Evolutionary conservation across 345 rosid species (phyloP), one percentile per base, ranked within the genome.

Genomic region (Aegle marmelos): DNA sequence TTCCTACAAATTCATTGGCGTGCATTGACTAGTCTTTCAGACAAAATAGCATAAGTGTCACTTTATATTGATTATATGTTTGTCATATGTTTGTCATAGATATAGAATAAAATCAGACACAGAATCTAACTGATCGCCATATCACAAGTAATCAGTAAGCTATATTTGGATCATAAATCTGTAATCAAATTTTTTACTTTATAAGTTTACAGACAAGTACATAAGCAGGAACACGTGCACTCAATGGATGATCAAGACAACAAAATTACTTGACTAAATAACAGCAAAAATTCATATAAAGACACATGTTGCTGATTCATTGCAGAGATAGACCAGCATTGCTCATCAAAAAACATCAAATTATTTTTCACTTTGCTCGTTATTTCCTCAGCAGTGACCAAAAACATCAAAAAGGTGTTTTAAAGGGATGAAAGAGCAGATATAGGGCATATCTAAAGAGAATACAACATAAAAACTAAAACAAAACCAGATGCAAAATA

Each of bases 401-500:
- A 59, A 59, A 36, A 17, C 68, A 60, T 60, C 36, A 9, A 73
- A 25, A 13, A 60, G 37, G 50, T 1, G 27, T 33, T 60, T 57
- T 4, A 60, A 28, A 39, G 36, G 9, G 7, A 25, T 21, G 14
- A 69, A 45, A 48, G 16, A 17, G 25, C 25, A 39, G 67, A 39
- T 37, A 60, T 17, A 39, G 58, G 27, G 28, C 6, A 61, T 5
- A 73, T 39, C 58, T 39, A 68, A 73, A 13, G 10, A 70, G 3
- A 48, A 60, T 34, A 45, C 22, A 68, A 25, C 25, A 37, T 50
- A 28, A 39, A 34, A 34, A 16, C 48, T 22, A 37, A 61, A 7
- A 74, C 36, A 53, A 76, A 50, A 27, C 50, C 53, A 79, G 41
- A 31, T 28, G 16, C 64, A 68, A 28, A 79, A 30, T 64, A 25